Evolutionary conservation across 306 rosid genomes (phyloP), one percentile per base, ranked within the genome.

Genomic region (Cucumis melo): DNA sequence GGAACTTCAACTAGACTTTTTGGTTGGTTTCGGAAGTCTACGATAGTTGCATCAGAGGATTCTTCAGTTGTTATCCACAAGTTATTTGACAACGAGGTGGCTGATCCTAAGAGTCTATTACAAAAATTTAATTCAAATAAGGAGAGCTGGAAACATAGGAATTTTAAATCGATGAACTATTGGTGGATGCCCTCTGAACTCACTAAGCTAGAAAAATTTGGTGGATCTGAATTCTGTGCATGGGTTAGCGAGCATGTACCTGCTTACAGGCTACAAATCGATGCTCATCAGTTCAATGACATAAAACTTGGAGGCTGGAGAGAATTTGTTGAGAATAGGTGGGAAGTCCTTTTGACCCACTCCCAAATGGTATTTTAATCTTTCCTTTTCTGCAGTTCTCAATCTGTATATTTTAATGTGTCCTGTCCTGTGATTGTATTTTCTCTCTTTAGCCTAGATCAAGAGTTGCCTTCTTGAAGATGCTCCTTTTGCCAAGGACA

Each of bases 331-430:
- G 88, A 84, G 74, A 87, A 87, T 85, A 83, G 77, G 83, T 88
- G 91, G 96, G 98, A 91, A 83, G 94, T 89, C 68, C 86, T 90
- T 83, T 86, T 90, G 87, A 91, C 98, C 77, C 96, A 93, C 90
- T 87, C 97, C 78, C 98, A 93, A 87, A 90, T 91, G 98, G 98
- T 93, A 91, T 53, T 77, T 73, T 54, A 44, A 81, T 82, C 84
- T 76, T 85, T 78, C 85, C 85, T 86, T 70, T 73, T 48, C 75
- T 46, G 75, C 6, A 24, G 75, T 46, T 46, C 13, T 36, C 24
- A 0, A 23, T 70, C 75, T 24, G 41, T 50, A 44, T 71, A 46
- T 71, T 7, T 71, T 15, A 23, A 46, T 46, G 58, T 46, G 75
- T 70, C 21, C 57, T 46, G 58, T 70, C 39, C 57, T 3, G n/a